Base-by-base conservation (phyloP, 2,329 filamentous ascomycete species). In the Thielaviopsis ethacetica region DNA sequence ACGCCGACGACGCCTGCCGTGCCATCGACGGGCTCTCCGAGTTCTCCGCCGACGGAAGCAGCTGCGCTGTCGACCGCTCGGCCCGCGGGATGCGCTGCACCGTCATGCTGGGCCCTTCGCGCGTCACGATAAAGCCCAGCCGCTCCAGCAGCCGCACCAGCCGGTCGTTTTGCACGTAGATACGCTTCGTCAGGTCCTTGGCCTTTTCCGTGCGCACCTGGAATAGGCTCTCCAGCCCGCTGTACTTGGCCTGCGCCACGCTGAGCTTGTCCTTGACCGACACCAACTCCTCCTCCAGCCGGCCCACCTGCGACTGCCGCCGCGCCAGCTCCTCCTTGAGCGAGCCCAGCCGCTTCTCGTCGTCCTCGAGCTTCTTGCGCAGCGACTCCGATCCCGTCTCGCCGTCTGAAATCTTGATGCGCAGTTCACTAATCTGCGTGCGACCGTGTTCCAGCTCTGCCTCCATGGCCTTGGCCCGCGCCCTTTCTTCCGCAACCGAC, bases 101-200 rank as follows among this genome's bases (percentile, higher is more conserved):
- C 1, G 79, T 71, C 79, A 95, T 88, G 15, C 76, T 76, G 22
- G 82, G 81, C 49, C 85, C 83, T 62, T 89, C 83, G 38, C 88
- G 83, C 2, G 82, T 82, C 17, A 97, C 79, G 0, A 85, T 83
- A 67, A 93, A 95, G 13, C 91, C 91, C 4, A 97, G 77, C 30
- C 89, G 82, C 67, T 97, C 91, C 0, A 98, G 76, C 54, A 98
- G 81, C 56, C 85, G 83, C 61, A 81, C 80, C n/a, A 96, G 76
- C 24, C 88, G 84, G 64, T 94, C 87, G 62, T 93, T 91, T 62
- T 95, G 88, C 1, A 82, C 78, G 68, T 88, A 94, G 3, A 96
- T 76, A 59, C 84, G 82, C 66, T 90, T 86, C 1, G 90, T 94
- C 13, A 97, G 75, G 63, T 96, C 88, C 68, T 88, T 89, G 5